Percentiles rank a stretch among this genome's conserved stretches.
Conservation (phyloP, 805 yeast species). For the Yarrowia sp. region DNA sequence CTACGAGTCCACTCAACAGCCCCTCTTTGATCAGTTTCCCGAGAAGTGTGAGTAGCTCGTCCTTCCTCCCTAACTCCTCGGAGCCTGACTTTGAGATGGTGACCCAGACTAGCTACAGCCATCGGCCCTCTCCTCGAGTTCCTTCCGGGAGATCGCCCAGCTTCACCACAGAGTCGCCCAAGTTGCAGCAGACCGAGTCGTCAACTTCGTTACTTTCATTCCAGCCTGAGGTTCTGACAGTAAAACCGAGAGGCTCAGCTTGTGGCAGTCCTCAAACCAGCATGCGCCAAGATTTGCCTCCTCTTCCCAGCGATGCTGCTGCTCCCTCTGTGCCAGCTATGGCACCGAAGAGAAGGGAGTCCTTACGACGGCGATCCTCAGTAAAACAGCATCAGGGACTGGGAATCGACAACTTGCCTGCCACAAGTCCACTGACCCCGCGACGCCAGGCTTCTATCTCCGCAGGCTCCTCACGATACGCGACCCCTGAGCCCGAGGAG, state of each 20-base stretch:
- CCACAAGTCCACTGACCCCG: neutral
- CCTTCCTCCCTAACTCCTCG: conserved; percentile 13
- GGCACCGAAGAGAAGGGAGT: conserved; percentile 32
- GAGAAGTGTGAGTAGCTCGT: conserved; percentile 12
- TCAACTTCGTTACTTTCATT: neutral
- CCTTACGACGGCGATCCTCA: conserved; percentile 22
- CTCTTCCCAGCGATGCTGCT: neutral
- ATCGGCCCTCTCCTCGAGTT: conserved; percentile 4
- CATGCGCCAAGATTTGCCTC: neutral
- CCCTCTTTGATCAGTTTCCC: neutral
- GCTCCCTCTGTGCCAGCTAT: conserved; percentile 19
- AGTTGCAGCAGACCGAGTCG: neutral
- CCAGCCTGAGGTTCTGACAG: neutral
- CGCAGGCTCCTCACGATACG: neutral
- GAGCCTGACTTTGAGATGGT: conserved; percentile 35
- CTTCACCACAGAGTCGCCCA: conserved; percentile 2
- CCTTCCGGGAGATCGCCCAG: conserved; percentile 9
- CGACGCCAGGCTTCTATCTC: neutral
- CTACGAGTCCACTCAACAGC: conserved; percentile 1
- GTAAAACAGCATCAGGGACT: conserved; percentile 3
- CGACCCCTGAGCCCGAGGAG: conserved; percentile 24
- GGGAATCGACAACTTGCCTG: conserved; percentile 7
- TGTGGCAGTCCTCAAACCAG: neutral
- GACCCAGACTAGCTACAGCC: neutral
- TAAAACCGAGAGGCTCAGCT: neutral